A percentile compares a stretch with the other conserved stretches of the same genome.
These are phyloP conservation scores for Acorus calamus DNA, from an alignment of 106 monocot species.

Conservation along the genomic window DNA sequence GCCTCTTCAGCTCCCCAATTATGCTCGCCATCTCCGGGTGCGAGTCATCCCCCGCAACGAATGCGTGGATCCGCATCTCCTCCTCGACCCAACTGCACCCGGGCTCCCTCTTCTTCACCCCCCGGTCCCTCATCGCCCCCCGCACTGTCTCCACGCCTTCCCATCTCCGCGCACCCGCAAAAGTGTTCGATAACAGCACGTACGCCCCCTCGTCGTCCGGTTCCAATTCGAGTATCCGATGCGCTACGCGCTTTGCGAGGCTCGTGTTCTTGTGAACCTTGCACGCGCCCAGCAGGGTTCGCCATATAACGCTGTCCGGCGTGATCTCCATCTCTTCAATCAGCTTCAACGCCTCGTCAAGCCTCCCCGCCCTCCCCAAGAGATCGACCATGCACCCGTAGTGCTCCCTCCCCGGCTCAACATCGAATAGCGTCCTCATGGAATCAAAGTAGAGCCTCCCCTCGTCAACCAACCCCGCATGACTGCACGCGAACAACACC, in stretches of 20 bases:
- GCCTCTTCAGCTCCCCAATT: constrained; percentile 21
- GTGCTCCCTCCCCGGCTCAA: constrained; percentile 53
- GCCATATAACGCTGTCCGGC: constrained; percentile 49
- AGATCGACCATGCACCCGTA: constrained; percentile 76
- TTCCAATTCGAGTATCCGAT: constrained; percentile 45
- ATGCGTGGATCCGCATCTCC: constrained; percentile 39
- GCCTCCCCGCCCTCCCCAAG: constrained; percentile 50
- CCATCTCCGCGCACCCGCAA: constrained; percentile 49
- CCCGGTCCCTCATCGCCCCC: constrained; percentile 37
- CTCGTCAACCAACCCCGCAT: constrained; percentile 58
- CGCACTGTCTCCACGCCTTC: constrained; percentile 40
- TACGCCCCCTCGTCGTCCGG: constrained; percentile 60
- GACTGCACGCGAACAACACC: constrained; percentile 73
- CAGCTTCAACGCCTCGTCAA: constrained; percentile 35
- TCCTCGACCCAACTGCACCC: constrained; percentile 73
- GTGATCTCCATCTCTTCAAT: constrained; percentile 37
- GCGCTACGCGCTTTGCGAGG: constrained; percentile 39
- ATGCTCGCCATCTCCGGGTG: constrained; percentile 40
- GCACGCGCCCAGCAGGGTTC: constrained; percentile 63
- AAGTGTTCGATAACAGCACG: constrained; percentile 53
- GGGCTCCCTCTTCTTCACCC: constrained; percentile 52
- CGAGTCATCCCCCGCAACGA: constrained; percentile 44
- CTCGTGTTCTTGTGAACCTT: constrained; percentile 36
- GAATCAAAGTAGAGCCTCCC: constrained; percentile 46
- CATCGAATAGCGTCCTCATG: constrained; percentile 38